phyloP scores from a whole-genome alignment of 371 early-diverging fungal species.

The Dichotomocladium elegans region DNA sequence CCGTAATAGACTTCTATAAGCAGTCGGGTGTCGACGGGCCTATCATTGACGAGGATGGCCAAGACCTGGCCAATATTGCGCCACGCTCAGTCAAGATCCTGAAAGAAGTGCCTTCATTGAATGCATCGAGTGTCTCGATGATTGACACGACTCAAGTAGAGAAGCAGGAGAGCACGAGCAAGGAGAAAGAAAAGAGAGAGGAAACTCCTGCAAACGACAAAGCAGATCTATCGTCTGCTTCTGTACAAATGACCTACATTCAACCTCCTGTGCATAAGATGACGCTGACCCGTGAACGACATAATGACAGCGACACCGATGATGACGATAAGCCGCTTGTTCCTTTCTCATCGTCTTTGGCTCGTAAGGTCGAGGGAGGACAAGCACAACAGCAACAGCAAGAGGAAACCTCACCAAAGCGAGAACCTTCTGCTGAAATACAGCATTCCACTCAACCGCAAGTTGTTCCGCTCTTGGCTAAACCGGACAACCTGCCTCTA shows the following conservation, averaged over 20 bases:
- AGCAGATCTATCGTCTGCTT: conserved; percentile 7
- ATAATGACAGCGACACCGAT: background rate
- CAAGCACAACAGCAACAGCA: background rate
- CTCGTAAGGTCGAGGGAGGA: too few species aligned
- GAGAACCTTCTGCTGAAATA: too few species aligned
- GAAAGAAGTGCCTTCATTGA: too few species aligned
- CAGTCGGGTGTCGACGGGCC: conserved; percentile 11
- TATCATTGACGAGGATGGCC: conserved; percentile 5
- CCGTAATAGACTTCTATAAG: conserved; percentile 42
- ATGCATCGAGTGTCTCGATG: too few species aligned
- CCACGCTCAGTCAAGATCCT: conserved; percentile 31
- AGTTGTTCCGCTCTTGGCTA: too few species aligned
- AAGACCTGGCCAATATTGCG: conserved; percentile 5
- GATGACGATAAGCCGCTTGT: conserved; percentile 2
- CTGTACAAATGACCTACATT: conserved; percentile 38
- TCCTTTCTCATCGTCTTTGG: too few species aligned
- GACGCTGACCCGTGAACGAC: conserved; percentile 2
- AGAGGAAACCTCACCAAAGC: background rate
- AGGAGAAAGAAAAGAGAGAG: too few species aligned
- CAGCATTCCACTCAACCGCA: too few species aligned
- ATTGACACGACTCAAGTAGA: background rate
- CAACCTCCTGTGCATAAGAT: conserved; percentile 29
- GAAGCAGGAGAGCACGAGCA: background rate
- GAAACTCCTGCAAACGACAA: too few species aligned
- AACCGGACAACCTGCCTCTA: background rate